Evolutionary conservation across 2,329 filamentous ascomycete species (phyloP), one percentile per base, ranked within the genome.

Genomic region (Fusarium coffeatum): DNA sequence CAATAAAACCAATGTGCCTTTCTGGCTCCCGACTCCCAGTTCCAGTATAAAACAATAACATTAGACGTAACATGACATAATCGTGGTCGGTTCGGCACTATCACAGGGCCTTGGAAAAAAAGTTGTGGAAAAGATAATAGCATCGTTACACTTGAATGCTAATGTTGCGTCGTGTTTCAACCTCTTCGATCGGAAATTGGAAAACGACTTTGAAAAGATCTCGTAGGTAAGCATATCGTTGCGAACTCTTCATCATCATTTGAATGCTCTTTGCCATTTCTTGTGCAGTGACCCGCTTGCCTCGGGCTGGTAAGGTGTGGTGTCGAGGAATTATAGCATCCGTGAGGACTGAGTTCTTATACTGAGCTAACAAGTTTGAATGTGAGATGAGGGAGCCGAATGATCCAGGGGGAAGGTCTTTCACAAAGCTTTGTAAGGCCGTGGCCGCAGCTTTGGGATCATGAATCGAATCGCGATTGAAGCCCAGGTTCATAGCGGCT

Each of bases 131-230:
- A 59, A 25, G 27, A 23, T 46, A 40, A 43, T 34, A 53, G 47
- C 12, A 34, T 45, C 25, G 10, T 68, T 67, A 76, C 27, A 90
- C 83, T 20, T 81, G 80, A 63, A 92, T 90, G 64, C 86, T 88
- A 49, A 90, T 83, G 59, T 86, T 88, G 74, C 92, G 91, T 69
- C 90, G 85, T 56, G 85, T 82, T 48, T 91, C 89, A 2, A 89
- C 90, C 74, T 97, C 94, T 58, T 97, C 93, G 18, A 93, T 81
- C 49, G 91, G 88, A 76, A 95, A 95, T 6, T 93, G 92, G 78
- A 97, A 97, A 5, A 97, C 93, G 42, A 95, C 85, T 55, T 88
- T 87, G 81, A 93, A 98, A 16, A 98, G 83, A 74, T 97, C 94
- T 51, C 89, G 86, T 68, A 98, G 82, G 85, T 95, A 98, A 11